Evolutionary conservation across 129 eudicot genomes (phyloP).

Genomic region (Flaveria sonorensis): DNA sequence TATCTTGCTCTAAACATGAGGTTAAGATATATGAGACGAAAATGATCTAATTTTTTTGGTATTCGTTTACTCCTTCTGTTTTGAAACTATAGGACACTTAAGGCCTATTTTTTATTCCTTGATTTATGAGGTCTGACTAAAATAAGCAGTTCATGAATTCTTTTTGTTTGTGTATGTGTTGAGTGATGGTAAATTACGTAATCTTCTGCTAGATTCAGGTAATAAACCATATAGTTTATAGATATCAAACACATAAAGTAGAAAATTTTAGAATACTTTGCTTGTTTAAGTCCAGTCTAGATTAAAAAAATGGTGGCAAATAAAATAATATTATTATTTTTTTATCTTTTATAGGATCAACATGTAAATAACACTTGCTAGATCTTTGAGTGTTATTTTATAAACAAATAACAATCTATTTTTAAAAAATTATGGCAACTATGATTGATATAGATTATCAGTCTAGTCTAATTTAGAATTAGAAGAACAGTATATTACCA

Average conservation of each 20-base stretch:
- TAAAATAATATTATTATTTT: too few species aligned
- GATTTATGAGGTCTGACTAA: background rate
- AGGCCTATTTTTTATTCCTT: background rate
- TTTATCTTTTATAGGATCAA: too few species aligned
- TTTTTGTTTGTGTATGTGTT: background rate
- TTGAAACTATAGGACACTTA: background rate
- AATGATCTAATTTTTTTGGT: background rate
- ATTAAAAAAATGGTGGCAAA: too few species aligned
- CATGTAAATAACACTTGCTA: too few species aligned
- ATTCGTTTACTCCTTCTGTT: background rate
- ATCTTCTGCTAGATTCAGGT: background rate
- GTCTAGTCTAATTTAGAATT: too few species aligned
- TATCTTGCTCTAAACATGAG: background rate
- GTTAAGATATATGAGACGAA: background rate
- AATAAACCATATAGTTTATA: background rate
- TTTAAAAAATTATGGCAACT: too few species aligned
- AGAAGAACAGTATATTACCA: too few species aligned
- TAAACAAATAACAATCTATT: too few species aligned
- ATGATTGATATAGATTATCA: too few species aligned
- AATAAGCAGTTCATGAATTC: background rate
- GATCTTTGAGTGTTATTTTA: too few species aligned
- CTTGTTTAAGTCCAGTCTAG: background rate
- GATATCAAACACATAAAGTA: background rate
- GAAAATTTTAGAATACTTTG: background rate
- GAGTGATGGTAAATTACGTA: background rate